A percentile compares a stretch with the other conserved stretches of the same genome.
These are phyloP conservation scores for Arachis monticola DNA, from an alignment of 331 rosid species.

Conservation along the genomic window DNA sequence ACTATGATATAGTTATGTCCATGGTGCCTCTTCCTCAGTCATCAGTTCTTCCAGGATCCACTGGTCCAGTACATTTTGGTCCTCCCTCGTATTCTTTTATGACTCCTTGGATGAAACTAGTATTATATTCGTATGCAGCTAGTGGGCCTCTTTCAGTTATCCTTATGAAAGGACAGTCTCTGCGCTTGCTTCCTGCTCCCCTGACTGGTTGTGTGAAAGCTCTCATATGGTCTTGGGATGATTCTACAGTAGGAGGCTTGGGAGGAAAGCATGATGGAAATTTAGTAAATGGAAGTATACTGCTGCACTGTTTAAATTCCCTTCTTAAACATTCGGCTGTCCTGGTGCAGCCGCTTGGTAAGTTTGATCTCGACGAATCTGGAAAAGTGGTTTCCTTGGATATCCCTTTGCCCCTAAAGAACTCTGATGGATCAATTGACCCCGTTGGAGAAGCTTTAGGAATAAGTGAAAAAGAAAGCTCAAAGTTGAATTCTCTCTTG, in stretches of 20 bases:
- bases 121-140: slow-evolving; percentile 69
- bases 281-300: slow-evolving; percentile 81
- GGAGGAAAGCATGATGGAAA: slow-evolving; percentile 92
- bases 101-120: slow-evolving; percentile 98
- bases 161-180: slow-evolving; percentile 95
- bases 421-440: slow-evolving; percentile 77
- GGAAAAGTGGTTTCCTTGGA: slow-evolving; percentile 77
- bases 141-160: slow-evolving; percentile 94
- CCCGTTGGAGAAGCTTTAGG: slow-evolving; percentile 67
- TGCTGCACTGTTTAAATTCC: slow-evolving; percentile 89
- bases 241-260: slow-evolving; percentile 84
- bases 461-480: slow-evolving; percentile 66
- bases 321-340: slow-evolving; percentile 90
- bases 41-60: slow-evolving; percentile 89
- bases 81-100: slow-evolving; percentile 91
- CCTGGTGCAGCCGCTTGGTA: slow-evolving; percentile 89
- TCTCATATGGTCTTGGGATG: slow-evolving; percentile 98
- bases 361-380: slow-evolving; percentile 76
- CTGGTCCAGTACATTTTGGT: slow-evolving; percentile 87
- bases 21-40: slow-evolving; percentile 95
- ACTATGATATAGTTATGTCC: slow-evolving; percentile 90
- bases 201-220: slow-evolving; percentile 98
- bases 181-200: slow-evolving; percentile 96
- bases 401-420: slow-evolving; percentile 89
- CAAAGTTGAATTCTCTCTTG: slow-evolving; percentile 63